Evolutionary conservation across 805 yeast species (phyloP).

Genomic region (Candida loeiensis): DNA sequence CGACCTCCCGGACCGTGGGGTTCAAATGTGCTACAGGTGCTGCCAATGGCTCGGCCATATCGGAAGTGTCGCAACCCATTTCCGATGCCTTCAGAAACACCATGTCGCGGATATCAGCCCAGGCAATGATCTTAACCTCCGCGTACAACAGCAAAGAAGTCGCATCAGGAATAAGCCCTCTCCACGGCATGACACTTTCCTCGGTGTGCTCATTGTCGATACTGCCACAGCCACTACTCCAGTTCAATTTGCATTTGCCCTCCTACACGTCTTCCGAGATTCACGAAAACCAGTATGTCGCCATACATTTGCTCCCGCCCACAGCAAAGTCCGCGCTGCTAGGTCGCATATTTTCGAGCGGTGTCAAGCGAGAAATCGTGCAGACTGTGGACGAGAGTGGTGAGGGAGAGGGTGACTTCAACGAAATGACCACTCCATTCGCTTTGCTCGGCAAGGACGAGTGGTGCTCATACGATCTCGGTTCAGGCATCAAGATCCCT

Average conservation of each 20-base stretch:
- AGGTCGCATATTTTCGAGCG: slow-evolving; percentile 62
- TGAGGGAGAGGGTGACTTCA: slow-evolving; percentile 36
- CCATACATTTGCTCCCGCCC: slow-evolving; percentile 75
- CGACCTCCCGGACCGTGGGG: neutral
- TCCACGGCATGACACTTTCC: slow-evolving; percentile 80
- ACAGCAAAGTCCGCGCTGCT: slow-evolving; percentile 48
- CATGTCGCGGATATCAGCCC: slow-evolving; percentile 38
- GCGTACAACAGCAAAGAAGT: slow-evolving; percentile 14
- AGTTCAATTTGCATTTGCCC: slow-evolving; percentile 84
- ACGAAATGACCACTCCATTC: slow-evolving; percentile 57
- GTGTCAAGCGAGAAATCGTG: slow-evolving; percentile 45
- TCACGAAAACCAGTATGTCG: slow-evolving; percentile 55
- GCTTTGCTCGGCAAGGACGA: slow-evolving; percentile 27
- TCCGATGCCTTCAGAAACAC: slow-evolving; percentile 24
- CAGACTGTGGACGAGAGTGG: slow-evolving; percentile 21
- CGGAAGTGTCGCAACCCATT: slow-evolving; percentile 1
- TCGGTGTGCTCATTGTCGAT: slow-evolving; percentile 82
- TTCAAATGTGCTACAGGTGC: neutral
- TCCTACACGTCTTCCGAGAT: slow-evolving; percentile 71
- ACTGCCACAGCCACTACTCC: slow-evolving; percentile 71
- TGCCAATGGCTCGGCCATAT: neutral
- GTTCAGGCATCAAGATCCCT: slow-evolving; percentile 42
- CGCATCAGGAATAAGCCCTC: slow-evolving; percentile 13
- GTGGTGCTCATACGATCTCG: slow-evolving; percentile 26
- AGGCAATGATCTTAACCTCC: slow-evolving; percentile 43